Evolutionary conservation across 1,139 yeast species (phyloP).

Genomic region (Pichia sorboxylosa): DNA sequence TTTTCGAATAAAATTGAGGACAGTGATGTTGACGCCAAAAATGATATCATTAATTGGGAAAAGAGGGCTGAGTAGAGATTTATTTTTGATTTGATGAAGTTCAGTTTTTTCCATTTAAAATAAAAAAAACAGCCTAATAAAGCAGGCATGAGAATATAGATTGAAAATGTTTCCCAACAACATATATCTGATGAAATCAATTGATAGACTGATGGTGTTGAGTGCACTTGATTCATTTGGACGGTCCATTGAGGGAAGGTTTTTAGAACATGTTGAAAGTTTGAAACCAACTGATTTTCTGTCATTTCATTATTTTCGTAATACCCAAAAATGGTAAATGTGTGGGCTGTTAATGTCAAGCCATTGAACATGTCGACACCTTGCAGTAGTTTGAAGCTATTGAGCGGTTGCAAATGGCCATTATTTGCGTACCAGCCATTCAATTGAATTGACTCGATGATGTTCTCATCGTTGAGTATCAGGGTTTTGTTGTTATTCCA

Average conservation of each 20-base stretch:
- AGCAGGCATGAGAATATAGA: not conserved
- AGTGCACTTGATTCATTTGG: too few relatives aligned
- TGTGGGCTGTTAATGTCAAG: conserved; percentile 34
- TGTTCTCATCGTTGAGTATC: conserved; percentile 22
- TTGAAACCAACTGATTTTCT: conserved; percentile 9
- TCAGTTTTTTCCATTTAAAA: conserved; percentile 41
- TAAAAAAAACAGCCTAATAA: not conserved
- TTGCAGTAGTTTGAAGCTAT: conserved; percentile 26
- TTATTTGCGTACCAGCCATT: conserved; percentile 15
- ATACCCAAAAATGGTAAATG: conserved; percentile 29
- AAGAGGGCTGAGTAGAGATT: conserved; percentile 56
- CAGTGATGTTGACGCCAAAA: conserved; percentile 41
- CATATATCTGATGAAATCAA: too few relatives aligned
- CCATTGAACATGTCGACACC: conserved; percentile 39
- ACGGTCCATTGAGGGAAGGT: too few relatives aligned
- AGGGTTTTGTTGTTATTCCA: conserved; percentile 25
- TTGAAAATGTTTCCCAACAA: not conserved
- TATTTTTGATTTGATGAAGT: conserved; percentile 44
- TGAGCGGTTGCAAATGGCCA: conserved; percentile 13
- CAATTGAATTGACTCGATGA: conserved; percentile 27
- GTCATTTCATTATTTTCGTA: conserved; percentile 7
- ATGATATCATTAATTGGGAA: conserved; percentile 37
- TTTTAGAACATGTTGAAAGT: not conserved
- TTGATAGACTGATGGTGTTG: too few relatives aligned
- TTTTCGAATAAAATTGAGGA: conserved; percentile 28